Evolutionary conservation across 2,329 filamentous ascomycete genomes (phyloP), one percentile per base, ranked within the genome.

Genomic region (Colletotrichum cereale): DNA sequence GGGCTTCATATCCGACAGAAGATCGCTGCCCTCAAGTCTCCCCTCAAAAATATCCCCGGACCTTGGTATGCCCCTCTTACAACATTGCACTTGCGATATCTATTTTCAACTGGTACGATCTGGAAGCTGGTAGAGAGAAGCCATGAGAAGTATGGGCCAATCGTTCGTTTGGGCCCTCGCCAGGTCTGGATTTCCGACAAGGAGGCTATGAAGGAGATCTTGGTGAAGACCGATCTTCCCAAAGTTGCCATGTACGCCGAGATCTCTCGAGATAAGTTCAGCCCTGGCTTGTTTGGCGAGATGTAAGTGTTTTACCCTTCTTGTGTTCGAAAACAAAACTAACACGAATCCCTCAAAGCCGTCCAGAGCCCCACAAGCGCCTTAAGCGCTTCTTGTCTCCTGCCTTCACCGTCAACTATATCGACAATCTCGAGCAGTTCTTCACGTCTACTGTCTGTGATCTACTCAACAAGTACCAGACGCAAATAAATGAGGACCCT

Each of bases 351-450:
- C 16, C 18, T 16, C 12, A 29, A 5, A 77, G 75, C 31, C 76
- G 75, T 2, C 62, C 72, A 10, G 76, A 76, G 50, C 76, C 76
- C 2, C 76, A 77, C 31, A 75, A 73, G 53, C 73, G 73, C 5
- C 76, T 77, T 1, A 77, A 77, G 72, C 69, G 71, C 12, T 76
- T 77, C 58, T 40, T 77, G 31, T 76, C 75, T 12, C 76, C 76
- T 1, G 76, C 76, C 2, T 77, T 77, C 26, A 77, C 76, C 0
- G 75, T 77, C 16, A 64, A 71, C 31, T 77, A 77, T 55, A 75
- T 77, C 61, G 76, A 77, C 62, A 75, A 75, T 29, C 72, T 77
- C 0, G 76, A 76, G 61, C 56, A 34, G 0, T 74, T 73, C 42
- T 77, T 77, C 62, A 56, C 75, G 56, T 64, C 70, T 40, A 75